Base-by-base conservation (phyloP, 2,329 filamentous ascomycete genomes). In the Diaporthe eres region DNA sequence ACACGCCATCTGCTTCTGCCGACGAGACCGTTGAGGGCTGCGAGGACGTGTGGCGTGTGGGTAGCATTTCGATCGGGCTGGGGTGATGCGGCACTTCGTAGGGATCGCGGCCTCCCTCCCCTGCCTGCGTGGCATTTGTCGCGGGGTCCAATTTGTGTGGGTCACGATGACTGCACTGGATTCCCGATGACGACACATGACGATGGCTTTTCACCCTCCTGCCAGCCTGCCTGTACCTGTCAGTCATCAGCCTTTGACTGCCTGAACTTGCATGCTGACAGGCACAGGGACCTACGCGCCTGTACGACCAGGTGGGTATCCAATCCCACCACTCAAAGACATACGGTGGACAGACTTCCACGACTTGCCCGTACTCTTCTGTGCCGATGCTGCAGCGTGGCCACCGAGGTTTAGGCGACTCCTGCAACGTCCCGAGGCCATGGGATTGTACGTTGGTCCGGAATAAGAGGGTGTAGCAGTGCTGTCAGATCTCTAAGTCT, bases 91-190 rank as follows among this genome's bases (percentile, higher is more conserved):
- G 49, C 49, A 70, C 47, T 70, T 55, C 49, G 47, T 70, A 39
- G 65, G 19, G 47, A 68, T 68, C 47, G 65, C 28, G 47, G 44
- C 65, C 34, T 42, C n/a, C n/a, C 65, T n/a, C 19, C 39, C 65
- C 31, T 42, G 47, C 17, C 65, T 19, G 34, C 34, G 65, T 55
- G 34, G 47, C 31, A 39, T 67, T 19, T 55, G 49, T 42, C 65
- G 49, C 65, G 65, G 65, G 49, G 65, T 70, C 7, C 15, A 31
- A 28, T 42, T 25, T 55, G n/a, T 55, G n/a, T 31, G 49, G 65
- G 34, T 25, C 49, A 37, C 49, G 9, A 70, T 42, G 65, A 53
- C 65, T 53, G 65, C 31, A 53, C 22, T 65, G n/a, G 49, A 9
- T 42, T 25, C 13, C 22, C 65, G 34, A 70, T 70, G 65, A 70